Percentiles rank a stretch among this genome's conserved stretches.
Evolutionary conservation across 1,284 basidiomycete species (phyloP).

Genomic region (Ceratobasidium papillatum): DNA sequence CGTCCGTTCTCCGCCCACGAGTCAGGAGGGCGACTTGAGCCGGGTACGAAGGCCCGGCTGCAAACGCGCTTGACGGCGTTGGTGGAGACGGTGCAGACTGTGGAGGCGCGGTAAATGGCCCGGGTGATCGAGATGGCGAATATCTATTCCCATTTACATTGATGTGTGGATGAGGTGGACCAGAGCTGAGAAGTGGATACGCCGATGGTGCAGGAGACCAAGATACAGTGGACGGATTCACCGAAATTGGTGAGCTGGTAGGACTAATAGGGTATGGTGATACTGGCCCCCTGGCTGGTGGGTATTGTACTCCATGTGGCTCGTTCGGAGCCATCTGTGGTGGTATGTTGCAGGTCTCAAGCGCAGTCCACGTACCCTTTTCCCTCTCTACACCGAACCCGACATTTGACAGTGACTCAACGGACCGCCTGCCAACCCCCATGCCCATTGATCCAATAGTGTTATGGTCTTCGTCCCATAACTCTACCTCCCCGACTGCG

Average conservation of each 20-base stretch:
- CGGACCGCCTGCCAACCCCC: constrained; percentile 13
- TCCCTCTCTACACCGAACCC: constrained; percentile 27
- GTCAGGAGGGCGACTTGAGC: constrained; percentile 26
- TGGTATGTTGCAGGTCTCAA: constrained; percentile 25
- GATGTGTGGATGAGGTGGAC: neutral
- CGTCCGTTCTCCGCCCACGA: constrained; percentile 26
- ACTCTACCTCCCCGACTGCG: constrained; percentile 76
- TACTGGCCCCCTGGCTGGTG: neutral
- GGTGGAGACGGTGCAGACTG: constrained; percentile 6
- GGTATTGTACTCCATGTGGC: neutral
- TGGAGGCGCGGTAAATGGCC: constrained; percentile 16
- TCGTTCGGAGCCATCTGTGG: neutral
- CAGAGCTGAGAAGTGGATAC: constrained; percentile 5
- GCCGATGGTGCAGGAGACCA: constrained; percentile 18
- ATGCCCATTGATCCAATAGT: neutral
- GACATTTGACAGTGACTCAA: constrained; percentile 15
- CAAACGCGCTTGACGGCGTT: constrained; percentile 7
- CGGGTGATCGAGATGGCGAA: constrained; percentile 8
- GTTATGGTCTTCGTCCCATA: constrained; percentile 59
- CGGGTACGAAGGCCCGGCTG: constrained; percentile 7
- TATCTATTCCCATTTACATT: constrained; percentile 4
- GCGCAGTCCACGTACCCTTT: constrained; percentile 14
- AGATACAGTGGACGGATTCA: neutral
- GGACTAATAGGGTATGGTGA: neutral
- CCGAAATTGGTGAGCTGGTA: neutral